Conservation (phyloP, 306 rosid species). For the Parietaria judaica region DNA sequence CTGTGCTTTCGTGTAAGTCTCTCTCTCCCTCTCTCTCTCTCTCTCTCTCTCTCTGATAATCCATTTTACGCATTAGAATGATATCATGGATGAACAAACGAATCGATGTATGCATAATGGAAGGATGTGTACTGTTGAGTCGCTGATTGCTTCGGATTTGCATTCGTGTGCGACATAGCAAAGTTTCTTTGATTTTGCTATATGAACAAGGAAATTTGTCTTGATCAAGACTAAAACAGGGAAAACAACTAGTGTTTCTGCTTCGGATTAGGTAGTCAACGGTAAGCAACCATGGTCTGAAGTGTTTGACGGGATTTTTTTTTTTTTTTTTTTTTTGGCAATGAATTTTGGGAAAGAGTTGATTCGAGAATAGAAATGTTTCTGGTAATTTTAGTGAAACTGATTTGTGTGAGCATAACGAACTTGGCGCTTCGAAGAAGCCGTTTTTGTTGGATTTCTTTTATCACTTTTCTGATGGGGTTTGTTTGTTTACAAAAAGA, state of each 20-base stretch:
- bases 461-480: too few relatives aligned
- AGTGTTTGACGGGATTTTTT: not conserved
- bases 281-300: not conserved
- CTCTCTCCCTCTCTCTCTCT: constrained; percentile 2
- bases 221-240: not conserved
- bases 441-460: too few relatives aligned
- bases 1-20: constrained; percentile 5
- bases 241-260: too few relatives aligned
- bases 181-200: not conserved
- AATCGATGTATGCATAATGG: not conserved
- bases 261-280: constrained; percentile 7
- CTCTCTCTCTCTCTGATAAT: too few relatives aligned
- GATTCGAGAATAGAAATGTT: too few relatives aligned
- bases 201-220: not conserved
- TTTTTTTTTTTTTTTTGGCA: not conserved
- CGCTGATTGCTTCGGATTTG: not conserved
- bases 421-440: too few relatives aligned
- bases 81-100: too few relatives aligned
- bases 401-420: too few relatives aligned
- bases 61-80: not conserved
- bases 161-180: not conserved
- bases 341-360: not conserved
- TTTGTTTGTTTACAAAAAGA: too few relatives aligned
- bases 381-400: too few relatives aligned
- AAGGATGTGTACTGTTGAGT: not conserved